Base-by-base conservation (phyloP, 1,284 basidiomycete species). In the Austroboletus niveus region DNA sequence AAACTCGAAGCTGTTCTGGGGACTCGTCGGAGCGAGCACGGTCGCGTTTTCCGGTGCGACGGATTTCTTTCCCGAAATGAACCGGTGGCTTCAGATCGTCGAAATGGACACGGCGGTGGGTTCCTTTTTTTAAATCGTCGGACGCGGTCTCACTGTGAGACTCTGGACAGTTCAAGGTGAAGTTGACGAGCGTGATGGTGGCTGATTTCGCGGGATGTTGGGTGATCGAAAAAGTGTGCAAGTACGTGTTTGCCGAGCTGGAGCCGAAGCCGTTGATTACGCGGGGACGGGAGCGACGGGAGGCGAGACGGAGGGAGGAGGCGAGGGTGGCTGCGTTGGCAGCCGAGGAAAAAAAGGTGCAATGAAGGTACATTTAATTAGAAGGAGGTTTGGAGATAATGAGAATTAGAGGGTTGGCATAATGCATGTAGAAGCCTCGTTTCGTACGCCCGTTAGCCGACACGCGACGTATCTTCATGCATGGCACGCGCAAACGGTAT, bases 1-100 rank as follows among this genome's bases (percentile, higher is more conserved):
- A 72, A 98, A 98, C 70, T 76, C 87, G 12, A 89, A 92, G 4
- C 70, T 98, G n/a, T 96, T 84, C 70, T 97, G 86, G 74, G 94
- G 94, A 39, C 82, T 98, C 11, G 75, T 96, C 41, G 90, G 88
- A 20, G 94, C 91, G 22, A 85, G 85, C 52, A 80, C 83, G 4
- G 94, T 98, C 11, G 95, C 95, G 8, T 92, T 97, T 73, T 89
- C 82, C n/a, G 94, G 94, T 32, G 83, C 94, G 8, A 92, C 89
- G 2, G 94, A 99, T 69, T 87, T 98, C 60, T 76, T 98, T 65
- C 96, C 97, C 1, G 97, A 99, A 72, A 69, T 98, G 57, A 99
- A 97, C 71, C 77, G 89, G 35, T 99, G 96, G 96, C 78, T 99
- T 41, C 96, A 99, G 72, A 87, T 99, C 38, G 94, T 98, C 27